Evolutionary conservation across 139 green algal genomes (phyloP).

Genomic region (Micromonas pusilla): DNA sequence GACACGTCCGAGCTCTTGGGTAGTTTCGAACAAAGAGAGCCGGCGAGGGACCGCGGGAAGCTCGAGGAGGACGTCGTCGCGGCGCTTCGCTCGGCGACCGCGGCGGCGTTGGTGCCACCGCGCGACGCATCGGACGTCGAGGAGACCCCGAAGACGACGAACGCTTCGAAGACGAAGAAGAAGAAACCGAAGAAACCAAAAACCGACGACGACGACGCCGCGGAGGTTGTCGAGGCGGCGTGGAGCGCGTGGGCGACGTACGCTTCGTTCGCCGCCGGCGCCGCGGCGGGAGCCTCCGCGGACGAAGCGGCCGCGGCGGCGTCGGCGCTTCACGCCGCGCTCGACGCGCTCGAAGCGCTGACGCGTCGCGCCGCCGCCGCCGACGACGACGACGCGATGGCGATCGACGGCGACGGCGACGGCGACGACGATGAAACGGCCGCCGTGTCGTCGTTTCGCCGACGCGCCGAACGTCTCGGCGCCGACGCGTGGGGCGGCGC

Average conservation of each 20-base stretch:
- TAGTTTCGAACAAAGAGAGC: conserved; percentile 86
- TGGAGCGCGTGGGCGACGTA: not conserved
- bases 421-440: not conserved
- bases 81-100: not conserved
- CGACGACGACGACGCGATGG: not conserved
- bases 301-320: not conserved
- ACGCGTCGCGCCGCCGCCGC: too few relatives aligned
- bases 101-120: conserved; percentile 3
- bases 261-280: too few relatives aligned
- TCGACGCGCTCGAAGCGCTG: not conserved
- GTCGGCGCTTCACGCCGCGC: not conserved
- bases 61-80: conserved; percentile 18
- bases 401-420: too few relatives aligned
- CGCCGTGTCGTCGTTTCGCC: not conserved
- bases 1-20: conserved; percentile 95
- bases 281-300: too few relatives aligned
- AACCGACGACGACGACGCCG: not conserved
- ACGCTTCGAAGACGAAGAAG: conserved; percentile 7
- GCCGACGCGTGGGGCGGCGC: not conserved
- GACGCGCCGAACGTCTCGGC: not conserved
- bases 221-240: not conserved
- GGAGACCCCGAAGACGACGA: not conserved
- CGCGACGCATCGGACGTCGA: not conserved
- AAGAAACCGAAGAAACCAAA: not conserved
- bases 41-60: conserved; percentile 15